phyloP scores from a whole-genome alignment of 2,329 filamentous ascomycete species.

The Cordyceps fumosorosea region DNA sequence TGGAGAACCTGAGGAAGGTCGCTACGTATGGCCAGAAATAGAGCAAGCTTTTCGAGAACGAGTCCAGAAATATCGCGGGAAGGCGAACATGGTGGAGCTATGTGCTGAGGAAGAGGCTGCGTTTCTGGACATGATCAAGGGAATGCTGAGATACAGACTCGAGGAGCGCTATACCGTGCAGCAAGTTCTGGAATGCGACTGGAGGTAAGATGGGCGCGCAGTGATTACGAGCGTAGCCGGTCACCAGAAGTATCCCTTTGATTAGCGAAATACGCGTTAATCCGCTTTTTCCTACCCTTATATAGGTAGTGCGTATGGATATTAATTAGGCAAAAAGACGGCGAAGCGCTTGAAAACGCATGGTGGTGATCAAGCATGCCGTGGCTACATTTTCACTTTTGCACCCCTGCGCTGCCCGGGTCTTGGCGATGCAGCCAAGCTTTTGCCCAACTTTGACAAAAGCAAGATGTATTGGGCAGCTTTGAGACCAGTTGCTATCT shows the following conservation, averaged over 20 bases:
- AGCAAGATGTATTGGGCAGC: no score
- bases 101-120: slow-evolving; percentile 9
- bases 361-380: no score
- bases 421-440: no score
- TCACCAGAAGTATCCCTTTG: background rate
- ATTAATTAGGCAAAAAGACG: no score
- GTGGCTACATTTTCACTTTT: no score
- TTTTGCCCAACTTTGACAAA: no score
- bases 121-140: slow-evolving; percentile 9
- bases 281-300: no score
- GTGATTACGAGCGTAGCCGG: slow-evolving; percentile 1
- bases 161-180: slow-evolving; percentile 7
- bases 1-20: background rate
- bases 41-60: slow-evolving; percentile 1
- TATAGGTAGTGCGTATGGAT: no score
- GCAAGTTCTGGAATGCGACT: slow-evolving; percentile 13
- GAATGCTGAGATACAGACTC: slow-evolving; percentile 12
- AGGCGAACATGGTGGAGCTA: slow-evolving; percentile 6
- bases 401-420: no score
- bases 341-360: no score
- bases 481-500: no score
- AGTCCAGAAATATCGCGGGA: slow-evolving; percentile 11
- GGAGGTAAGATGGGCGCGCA: slow-evolving; percentile 20
- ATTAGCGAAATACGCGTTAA: no score
- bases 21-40: slow-evolving; percentile 1